Evolutionary conservation across 2,329 filamentous ascomycete species (phyloP).

Genomic region (Magnaporthales sp.): DNA sequence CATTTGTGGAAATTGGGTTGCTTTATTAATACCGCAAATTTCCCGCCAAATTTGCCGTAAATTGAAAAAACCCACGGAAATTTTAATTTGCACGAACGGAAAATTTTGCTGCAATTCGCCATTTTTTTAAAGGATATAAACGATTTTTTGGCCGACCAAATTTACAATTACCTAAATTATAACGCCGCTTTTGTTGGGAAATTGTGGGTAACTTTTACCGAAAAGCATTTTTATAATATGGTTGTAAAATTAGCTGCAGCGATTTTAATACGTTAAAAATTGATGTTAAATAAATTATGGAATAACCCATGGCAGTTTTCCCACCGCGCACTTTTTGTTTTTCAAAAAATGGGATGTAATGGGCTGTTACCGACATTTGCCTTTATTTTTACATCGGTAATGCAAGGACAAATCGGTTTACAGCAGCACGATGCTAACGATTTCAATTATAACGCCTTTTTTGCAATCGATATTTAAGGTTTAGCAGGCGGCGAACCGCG

Average conservation of each 20-base stretch:
- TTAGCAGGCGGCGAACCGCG: neutral
- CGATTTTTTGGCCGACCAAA: slow-evolving; percentile 3
- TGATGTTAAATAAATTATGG: neutral
- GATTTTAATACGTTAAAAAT: neutral
- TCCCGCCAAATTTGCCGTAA: slow-evolving; percentile 8
- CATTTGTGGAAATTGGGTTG: slow-evolving; percentile 17
- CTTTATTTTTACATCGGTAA: neutral
- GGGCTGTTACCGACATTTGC: too few species aligned
- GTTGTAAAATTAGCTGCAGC: neutral
- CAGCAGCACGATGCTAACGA: neutral
- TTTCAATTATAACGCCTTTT: neutral
- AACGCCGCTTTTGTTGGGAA: neutral
- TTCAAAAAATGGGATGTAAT: neutral
- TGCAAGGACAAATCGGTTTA: neutral
- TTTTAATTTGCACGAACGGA: slow-evolving; percentile 10
- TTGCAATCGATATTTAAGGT: neutral
- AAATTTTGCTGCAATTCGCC: slow-evolving; percentile 11
- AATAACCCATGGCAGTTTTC: too few species aligned
- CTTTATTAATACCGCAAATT: slow-evolving; percentile 10
- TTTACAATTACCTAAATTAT: too few species aligned
- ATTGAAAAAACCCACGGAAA: slow-evolving; percentile 8
- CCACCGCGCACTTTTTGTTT: neutral
- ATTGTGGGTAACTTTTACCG: neutral
- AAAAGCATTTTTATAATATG: neutral
- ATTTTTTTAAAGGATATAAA: neutral